phyloP scores from a whole-genome alignment of 2,329 filamentous ascomycete genomes.

The Colletotrichum liaoningense region DNA sequence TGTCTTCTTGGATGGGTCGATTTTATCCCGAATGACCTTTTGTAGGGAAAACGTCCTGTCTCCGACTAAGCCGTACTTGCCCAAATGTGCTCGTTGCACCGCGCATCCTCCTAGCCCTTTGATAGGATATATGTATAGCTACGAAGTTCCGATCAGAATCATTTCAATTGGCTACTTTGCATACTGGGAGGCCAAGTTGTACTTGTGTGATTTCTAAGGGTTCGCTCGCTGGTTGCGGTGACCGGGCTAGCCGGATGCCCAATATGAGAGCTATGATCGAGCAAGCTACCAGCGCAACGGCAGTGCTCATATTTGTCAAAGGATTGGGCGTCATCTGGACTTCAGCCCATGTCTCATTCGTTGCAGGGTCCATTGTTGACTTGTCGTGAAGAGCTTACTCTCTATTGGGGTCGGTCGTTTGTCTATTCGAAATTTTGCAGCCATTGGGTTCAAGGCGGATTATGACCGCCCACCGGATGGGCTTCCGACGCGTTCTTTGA shows the following conservation, averaged over 20 bases:
- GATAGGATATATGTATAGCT: slow-evolving; percentile 11
- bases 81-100: neutral
- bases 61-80: neutral
- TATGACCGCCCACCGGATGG: neutral
- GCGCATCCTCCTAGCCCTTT: slow-evolving; percentile 5
- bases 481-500: neutral
- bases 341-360: neutral
- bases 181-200: neutral
- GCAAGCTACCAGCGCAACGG: neutral
- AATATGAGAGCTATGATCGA: neutral
- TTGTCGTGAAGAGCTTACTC: no score
- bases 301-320: neutral
- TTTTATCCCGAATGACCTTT: neutral
- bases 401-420: neutral
- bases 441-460: neutral
- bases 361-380: neutral
- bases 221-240: neutral
- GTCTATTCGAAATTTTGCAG: neutral
- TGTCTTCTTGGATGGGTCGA: neutral
- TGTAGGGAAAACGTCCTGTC: slow-evolving; percentile 6
- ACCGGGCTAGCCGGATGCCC: neutral
- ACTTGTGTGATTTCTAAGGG: slow-evolving; percentile 13
- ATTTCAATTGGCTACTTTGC: neutral
- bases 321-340: neutral
- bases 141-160: neutral